Evolutionary conservation across 148 eudicot genomes (phyloP), one percentile per base, ranked within the genome.

Genomic region (Chenopodium suecicum): DNA sequence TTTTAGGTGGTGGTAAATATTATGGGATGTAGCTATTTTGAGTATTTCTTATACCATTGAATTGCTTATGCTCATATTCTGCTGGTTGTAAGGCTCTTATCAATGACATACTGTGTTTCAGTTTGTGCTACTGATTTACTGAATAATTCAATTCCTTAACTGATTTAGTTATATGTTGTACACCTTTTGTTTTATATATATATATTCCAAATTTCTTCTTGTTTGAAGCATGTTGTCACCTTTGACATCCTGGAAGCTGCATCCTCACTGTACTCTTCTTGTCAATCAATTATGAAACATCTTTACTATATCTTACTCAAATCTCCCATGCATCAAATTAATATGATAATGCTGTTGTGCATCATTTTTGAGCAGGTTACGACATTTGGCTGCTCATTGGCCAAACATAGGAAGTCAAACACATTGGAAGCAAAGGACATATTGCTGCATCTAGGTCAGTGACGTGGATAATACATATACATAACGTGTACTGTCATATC

Each of bases 401-500:
- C 99, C 81, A 96, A 96, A 87, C 99, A 96, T 85, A 90, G 99
- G 69, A 94, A 92, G 82, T 96, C 99, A 62, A 86, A 81, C 84
- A 92, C 94, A 25, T 86, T 96, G 85, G 99, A 96, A 86, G 92
- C 98, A 23, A 96, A 92, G 87, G 99, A 96, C 87, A 92, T 96
- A 81, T 91, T 96, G 78, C 86, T 96, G 46, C 98, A 96, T 86
- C 87, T 96, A 82, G 99, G 99, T 96, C 74, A 78, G 97, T 86
- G 62, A 74, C 74, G 19, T 10, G 81, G 81, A 77, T 29, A 25
- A 54, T 72, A 62, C 48, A 44, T 54, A 27, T 25, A 20, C 47
- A 64, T 77, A 46, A 25, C 29, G 12, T 80, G 67, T 52, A 14
- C 60, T 60, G 29, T 19, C 78, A 58, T 79, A 70, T 78, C 69